Conservation (phyloP, 2,329 filamentous ascomycete genomes). For the Penicillium hordei region DNA sequence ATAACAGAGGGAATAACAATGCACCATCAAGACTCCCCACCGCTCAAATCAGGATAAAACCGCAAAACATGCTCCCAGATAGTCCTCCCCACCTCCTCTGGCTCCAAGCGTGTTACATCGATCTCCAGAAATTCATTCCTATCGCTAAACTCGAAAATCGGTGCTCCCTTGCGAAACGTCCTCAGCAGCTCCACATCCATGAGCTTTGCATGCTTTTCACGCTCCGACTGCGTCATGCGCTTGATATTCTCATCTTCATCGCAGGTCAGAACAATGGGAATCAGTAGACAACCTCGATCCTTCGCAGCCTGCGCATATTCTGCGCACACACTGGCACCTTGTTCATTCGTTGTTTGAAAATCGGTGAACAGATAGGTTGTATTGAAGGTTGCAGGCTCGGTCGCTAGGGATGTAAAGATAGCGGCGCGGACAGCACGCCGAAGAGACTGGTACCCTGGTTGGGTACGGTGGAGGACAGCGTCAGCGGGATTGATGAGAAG, state of each 20-base stretch:
- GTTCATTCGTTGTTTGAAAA: background rate
- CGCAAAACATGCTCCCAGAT: no score
- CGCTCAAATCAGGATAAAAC: background rate
- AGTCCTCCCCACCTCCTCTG: background rate
- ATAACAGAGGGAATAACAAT: background rate
- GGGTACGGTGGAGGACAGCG: background rate
- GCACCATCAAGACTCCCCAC: background rate
- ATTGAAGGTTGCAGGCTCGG: background rate
- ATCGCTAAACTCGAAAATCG: no score
- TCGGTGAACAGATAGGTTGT: background rate
- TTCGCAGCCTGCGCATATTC: background rate
- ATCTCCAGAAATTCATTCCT: background rate
- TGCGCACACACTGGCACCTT: background rate
- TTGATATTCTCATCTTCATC: conserved; percentile 1
- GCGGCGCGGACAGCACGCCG: background rate
- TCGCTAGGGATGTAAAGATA: background rate
- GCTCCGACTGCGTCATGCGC: background rate
- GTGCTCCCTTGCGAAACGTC: no score
- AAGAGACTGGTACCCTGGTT: background rate
- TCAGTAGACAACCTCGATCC: background rate
- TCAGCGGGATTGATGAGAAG: conserved; percentile 1
- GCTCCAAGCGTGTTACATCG: background rate
- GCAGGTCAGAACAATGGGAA: background rate
- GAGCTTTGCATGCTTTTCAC: background rate
- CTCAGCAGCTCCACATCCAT: no score